A percentile compares a stretch with the other conserved stretches of the same genome.
Conservation (phyloP, 1,284 basidiomycete genomes). For the Fomitopsis betulina region DNA sequence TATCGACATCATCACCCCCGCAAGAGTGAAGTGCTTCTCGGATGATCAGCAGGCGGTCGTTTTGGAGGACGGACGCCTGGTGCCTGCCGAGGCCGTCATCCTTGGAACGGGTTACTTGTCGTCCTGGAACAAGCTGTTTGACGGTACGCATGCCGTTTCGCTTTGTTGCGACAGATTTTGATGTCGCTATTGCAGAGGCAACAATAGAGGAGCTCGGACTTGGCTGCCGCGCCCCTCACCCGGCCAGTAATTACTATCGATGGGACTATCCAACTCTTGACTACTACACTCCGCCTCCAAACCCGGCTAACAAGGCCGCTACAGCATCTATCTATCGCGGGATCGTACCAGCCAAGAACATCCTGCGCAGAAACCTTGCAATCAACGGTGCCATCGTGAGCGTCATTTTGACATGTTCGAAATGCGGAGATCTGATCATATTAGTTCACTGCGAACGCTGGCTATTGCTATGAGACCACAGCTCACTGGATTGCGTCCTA, state of each 20-base stretch:
- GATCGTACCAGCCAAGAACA: slow-evolving; percentile 51
- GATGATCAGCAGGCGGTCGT: background rate
- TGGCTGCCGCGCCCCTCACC: background rate
- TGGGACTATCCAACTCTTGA: slow-evolving; percentile 1
- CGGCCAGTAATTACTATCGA: background rate
- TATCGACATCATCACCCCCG: slow-evolving; percentile 16
- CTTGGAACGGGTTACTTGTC: slow-evolving; percentile 3
- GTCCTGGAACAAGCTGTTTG: slow-evolving; percentile 4
- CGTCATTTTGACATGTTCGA: background rate
- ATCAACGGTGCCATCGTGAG: slow-evolving; percentile 55
- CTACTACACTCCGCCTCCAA: background rate
- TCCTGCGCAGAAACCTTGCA: slow-evolving; percentile 49
- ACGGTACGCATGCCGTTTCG: background rate
- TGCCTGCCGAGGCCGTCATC: slow-evolving; percentile 1
- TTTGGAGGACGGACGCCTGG: background rate
- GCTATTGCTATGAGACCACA: slow-evolving; percentile 47
- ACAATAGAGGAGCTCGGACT: slow-evolving; percentile 1
- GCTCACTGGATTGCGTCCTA: slow-evolving; percentile 65
- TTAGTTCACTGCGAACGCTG: slow-evolving; percentile 45
- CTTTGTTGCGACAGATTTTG: background rate
- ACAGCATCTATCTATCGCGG: slow-evolving; percentile 43
- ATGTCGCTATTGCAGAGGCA: background rate
- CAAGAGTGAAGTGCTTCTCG: background rate
- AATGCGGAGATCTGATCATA: background rate
- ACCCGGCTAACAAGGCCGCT: background rate